Evolutionary conservation across 495 filamentous ascomycete genomes (phyloP), one percentile per base, ranked within the genome.

Genomic region (Geopyxis carbonaria): DNA sequence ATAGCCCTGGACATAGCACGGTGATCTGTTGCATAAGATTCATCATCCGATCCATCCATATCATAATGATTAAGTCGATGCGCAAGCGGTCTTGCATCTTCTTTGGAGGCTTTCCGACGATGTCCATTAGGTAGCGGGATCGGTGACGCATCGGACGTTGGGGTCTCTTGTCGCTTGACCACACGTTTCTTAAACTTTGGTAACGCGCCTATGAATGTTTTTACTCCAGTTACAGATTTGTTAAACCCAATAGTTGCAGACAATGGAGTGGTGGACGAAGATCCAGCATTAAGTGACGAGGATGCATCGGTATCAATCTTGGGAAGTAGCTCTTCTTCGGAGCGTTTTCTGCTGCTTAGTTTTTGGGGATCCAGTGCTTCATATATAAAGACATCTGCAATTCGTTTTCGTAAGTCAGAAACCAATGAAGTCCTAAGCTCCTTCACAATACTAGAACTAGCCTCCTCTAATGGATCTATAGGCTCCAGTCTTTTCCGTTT

Each of bases 361-460:
- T 87, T 84, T 34, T 79, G 76, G 38, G 89, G 83, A 45, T 93
- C 80, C 29, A 99, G 71, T 57, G 75, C 80, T 23, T 85, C 70
- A 53, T 80, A 84, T 23, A 99, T 58, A n/a, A 73, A 68, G 1
- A 82, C 80, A 2, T 75, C 78, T 9, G 76, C 80, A 28, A 95
- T 75, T 43, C 84, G 76, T 39, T 74, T 78, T 52, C 82, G 80
- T 46, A 92, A 76, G 54, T 92, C 80, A 47, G 75, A 76, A 36
- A 95, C 67, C 14, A 99, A 60, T 55, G 86, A 83, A 48, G 84
- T 74, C 42, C 68, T 76, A 53, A 95, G 63, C 53, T 94, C 85
- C n/a, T 69, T 70, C 32, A 74, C 69, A 11, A 93, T 66, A 35
- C 78, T 69, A 22, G 84, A 73, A 14, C 80, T 59, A 27, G 89